Evolutionary conservation across 2,329 filamentous ascomycete genomes (phyloP).

Genomic region (Onygenales sp.): DNA sequence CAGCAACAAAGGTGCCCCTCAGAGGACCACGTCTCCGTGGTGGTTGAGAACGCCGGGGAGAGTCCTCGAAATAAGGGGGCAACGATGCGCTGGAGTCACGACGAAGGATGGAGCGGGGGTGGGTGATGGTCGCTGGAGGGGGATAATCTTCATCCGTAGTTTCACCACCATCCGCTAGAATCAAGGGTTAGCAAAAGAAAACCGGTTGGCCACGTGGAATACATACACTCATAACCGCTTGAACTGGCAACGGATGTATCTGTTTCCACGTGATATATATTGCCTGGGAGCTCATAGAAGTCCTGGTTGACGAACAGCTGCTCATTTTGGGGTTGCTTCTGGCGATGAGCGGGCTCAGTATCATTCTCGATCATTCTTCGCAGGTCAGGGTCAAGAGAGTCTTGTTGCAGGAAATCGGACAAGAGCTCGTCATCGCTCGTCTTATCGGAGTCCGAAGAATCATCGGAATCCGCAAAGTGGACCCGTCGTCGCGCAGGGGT

Average conservation of each 20-base stretch:
- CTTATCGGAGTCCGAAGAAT: conserved; percentile 46
- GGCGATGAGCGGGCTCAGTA: conserved; percentile 18
- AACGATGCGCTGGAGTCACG: conserved; percentile 38
- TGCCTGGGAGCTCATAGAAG: conserved; percentile 28
- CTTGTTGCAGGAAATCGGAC: conserved; percentile 69
- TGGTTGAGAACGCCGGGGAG: conserved; percentile 16
- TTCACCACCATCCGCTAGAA: conserved; percentile 48
- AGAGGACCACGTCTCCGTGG: conserved; percentile 36
- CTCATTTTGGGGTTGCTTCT: conserved; percentile 2
- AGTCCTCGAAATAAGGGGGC: conserved; percentile 32
- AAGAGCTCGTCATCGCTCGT: conserved; percentile 56
- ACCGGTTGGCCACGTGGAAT: conserved; percentile 10
- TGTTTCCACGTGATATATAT: conserved; percentile 38
- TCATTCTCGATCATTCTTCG: conserved; percentile 65
- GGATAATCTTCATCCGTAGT: conserved; percentile 51
- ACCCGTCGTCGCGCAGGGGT: conserved; percentile 52
- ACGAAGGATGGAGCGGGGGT: conserved; percentile 41
- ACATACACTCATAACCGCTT: conserved; percentile 53
- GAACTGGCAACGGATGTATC: conserved; percentile 31
- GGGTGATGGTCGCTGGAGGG: conserved; percentile 38
- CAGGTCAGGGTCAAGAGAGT: conserved; percentile 60
- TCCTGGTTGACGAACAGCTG: conserved; percentile 31
- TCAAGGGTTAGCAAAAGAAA: conserved; percentile 6
- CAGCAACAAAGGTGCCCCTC: conserved; percentile 39
- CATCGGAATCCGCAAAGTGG: conserved; percentile 59